phyloP scores from a whole-genome alignment of 495 filamentous ascomycete genomes.

The Antarctomyces pellizariae region DNA sequence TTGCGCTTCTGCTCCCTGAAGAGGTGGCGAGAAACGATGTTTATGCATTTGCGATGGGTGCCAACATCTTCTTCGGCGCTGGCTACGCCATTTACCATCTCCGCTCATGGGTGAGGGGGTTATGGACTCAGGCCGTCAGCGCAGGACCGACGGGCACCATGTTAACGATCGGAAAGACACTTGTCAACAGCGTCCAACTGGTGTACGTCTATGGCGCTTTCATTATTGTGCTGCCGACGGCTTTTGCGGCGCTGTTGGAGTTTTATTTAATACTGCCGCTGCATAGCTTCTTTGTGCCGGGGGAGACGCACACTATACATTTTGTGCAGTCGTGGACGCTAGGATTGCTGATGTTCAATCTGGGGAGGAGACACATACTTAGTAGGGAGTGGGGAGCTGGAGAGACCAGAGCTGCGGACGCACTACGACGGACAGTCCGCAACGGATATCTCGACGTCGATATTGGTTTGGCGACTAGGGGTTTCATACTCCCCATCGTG shows the following conservation, averaged over 20 bases:
- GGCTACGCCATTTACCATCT: slow-evolving; percentile 33
- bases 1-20: slow-evolving; percentile 39
- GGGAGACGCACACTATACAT: slow-evolving; percentile 51
- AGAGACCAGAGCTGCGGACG: slow-evolving; percentile 43
- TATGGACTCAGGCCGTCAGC: slow-evolving; percentile 12
- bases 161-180: slow-evolving; percentile 1
- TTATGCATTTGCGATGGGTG: slow-evolving; percentile 79
- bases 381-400: slow-evolving; percentile 30
- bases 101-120: slow-evolving; percentile 17
- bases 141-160: slow-evolving; percentile 12
- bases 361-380: slow-evolving; percentile 49
- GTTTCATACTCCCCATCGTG: slow-evolving; percentile 53
- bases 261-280: slow-evolving; percentile 75
- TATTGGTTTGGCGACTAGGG: slow-evolving; percentile 50
- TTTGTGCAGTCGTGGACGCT: slow-evolving; percentile 87
- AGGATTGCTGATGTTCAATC: slow-evolving; percentile 76
- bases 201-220: slow-evolving; percentile 52
- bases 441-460: slow-evolving; percentile 69
- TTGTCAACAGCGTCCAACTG: slow-evolving; percentile 17
- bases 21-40: slow-evolving; percentile 70
- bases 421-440: slow-evolving; percentile 49
- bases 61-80: slow-evolving; percentile 48
- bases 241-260: slow-evolving; percentile 67
- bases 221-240: slow-evolving; percentile 50
- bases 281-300: slow-evolving; percentile 44